phyloP scores from a whole-genome alignment of 768 basidiomycete species.

The Artomyces pyxidatus region DNA sequence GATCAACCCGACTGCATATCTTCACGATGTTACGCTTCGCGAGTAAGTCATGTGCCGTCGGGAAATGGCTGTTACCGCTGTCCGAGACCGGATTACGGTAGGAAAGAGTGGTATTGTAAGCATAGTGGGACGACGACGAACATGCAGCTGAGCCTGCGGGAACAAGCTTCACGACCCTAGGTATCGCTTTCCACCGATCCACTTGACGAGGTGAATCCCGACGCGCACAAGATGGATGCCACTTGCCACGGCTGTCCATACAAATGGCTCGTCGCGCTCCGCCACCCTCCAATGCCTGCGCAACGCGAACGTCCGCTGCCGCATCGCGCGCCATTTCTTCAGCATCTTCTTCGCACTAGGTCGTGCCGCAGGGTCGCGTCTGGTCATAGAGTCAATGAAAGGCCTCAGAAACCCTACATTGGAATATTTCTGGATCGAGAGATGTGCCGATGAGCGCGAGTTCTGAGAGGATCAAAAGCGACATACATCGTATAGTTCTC shows the following conservation, averaged over 20 bases:
- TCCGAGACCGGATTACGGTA: no score
- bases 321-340: not conserved
- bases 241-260: not conserved
- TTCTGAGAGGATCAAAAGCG: not conserved
- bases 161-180: not conserved
- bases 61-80: no score
- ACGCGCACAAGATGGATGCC: not conserved
- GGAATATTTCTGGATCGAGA: not conserved
- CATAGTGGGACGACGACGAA: no score
- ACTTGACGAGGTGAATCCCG: not conserved
- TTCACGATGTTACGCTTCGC: no score
- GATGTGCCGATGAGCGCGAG: not conserved
- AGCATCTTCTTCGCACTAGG: not conserved
- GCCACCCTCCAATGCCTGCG: not conserved
- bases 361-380: not conserved
- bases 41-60: no score
- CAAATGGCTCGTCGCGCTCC: not conserved
- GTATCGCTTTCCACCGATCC: not conserved
- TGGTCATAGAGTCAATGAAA: not conserved
- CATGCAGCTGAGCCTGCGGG: no score
- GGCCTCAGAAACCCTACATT: not conserved
- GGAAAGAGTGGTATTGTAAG: no score
- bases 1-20: no score
- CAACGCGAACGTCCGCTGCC: not conserved
- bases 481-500: slow-evolving; percentile 8